Base-by-base conservation (phyloP, 2,329 filamentous ascomycete genomes). In the Penicillium sp. region DNA sequence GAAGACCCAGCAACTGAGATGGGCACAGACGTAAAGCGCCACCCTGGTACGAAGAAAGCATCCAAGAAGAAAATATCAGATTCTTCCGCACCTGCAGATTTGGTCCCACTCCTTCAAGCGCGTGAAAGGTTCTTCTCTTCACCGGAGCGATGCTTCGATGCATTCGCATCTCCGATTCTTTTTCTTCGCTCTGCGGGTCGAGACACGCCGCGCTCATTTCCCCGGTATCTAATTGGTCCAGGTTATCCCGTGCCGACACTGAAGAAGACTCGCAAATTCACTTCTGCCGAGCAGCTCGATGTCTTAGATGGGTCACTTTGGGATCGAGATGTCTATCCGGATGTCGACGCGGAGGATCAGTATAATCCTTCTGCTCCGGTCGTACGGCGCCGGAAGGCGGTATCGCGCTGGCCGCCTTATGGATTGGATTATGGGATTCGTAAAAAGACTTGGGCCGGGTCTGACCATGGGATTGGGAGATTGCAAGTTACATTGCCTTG, bases 101-200 rank as follows among this genome's bases (percentile, higher is more conserved):
- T 76, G 3, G 47, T 73, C 10, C 65, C 68, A 1, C 63, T 74
- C 2, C 66, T 74, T 0, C 47, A 69, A 28, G 70, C 70, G 0
- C 67, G 75, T 3, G 65, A 67, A 26, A 46, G 43, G 7, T 63
- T 74, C 18, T 77, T 77, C 53, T 39, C 60, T 7, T 67, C 61
- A 0, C 70, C 74, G 18, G 68, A 71, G 26, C 65, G 65, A 10
- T 76, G 70, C 56, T 77, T 76, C 42, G 74, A 77, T 52, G 57
- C 72, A 0, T 77, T 77, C 51, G 74, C 75, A 0, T 75, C 72
- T 4, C 75, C 75, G 0, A 59, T 72, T 4, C 55, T 76, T 6
- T 74, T 76, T 45, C 66, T 77, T 8, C 70, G 75, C 21, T 71
- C 74, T 0, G 57, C 74, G 0, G 74, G 74, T 0, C 67, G 70